Evolutionary conservation across 768 basidiomycete species (phyloP).

Genomic region (Macrolepiota dolichaula): DNA sequence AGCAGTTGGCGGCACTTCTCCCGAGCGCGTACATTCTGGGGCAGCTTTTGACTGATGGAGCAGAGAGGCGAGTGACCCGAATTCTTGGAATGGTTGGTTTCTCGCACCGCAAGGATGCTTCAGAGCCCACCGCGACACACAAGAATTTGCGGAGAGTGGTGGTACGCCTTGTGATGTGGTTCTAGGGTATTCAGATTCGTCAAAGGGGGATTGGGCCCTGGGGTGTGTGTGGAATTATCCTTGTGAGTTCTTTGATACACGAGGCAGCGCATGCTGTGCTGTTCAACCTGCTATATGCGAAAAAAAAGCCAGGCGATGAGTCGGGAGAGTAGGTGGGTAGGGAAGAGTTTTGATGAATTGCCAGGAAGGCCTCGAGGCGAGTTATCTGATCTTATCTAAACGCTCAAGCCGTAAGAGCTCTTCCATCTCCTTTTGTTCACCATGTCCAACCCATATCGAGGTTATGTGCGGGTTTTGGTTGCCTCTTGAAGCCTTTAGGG

Average conservation of each 20-base stretch:
- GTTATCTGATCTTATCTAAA: conserved; percentile 3
- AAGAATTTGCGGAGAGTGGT: too few species aligned
- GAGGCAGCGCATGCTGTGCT: conserved; percentile 1
- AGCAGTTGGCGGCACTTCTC: neutral
- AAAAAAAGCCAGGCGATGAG: neutral
- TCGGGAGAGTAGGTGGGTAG: neutral
- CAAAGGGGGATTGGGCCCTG: neutral
- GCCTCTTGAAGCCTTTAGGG: neutral
- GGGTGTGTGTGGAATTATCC: neutral
- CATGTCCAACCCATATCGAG: neutral
- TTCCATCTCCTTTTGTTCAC: neutral
- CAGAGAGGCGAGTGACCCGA: neutral
- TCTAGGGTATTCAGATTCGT: neutral
- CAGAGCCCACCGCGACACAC: too few species aligned
- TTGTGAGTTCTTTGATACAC: conserved; percentile 6
- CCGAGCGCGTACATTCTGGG: neutral
- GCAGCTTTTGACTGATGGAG: neutral
- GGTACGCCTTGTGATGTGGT: neutral
- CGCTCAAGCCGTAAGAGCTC: neutral
- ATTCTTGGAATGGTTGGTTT: neutral
- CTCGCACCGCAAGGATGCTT: neutral
- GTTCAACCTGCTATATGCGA: neutral
- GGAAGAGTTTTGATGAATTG: neutral
- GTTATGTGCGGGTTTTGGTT: neutral
- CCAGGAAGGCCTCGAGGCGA: neutral